Conservation (phyloP, 2,329 filamentous ascomycete genomes). For the Penicillium oxalicum region DNA sequence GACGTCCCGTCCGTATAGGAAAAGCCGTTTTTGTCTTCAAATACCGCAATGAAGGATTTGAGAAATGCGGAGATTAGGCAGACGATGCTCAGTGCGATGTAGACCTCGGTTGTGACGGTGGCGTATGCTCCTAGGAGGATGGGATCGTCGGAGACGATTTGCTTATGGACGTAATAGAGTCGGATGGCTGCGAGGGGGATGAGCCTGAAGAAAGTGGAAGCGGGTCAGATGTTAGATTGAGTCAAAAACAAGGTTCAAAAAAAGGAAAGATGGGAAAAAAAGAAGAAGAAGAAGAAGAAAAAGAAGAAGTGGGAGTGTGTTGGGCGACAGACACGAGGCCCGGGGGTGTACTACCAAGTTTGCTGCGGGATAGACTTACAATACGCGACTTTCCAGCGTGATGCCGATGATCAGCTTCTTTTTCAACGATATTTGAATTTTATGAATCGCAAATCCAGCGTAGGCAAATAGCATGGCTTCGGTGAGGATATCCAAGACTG, state of each 20-base stretch:
- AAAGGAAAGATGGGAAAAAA: no score
- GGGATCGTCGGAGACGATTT: constrained; percentile 8
- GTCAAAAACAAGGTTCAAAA: not conserved
- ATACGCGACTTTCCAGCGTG: constrained; percentile 16
- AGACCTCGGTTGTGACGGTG: constrained; percentile 12
- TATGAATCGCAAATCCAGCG: constrained; percentile 8
- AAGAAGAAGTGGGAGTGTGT: no score
- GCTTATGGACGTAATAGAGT: constrained; percentile 6
- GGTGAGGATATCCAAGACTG: constrained; percentile 9
- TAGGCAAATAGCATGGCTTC: constrained; percentile 10
- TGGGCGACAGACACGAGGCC: no score
- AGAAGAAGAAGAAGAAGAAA: no score
- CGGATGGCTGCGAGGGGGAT: constrained; percentile 11
- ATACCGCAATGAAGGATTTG: constrained; percentile 11
- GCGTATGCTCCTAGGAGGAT: constrained; percentile 12
- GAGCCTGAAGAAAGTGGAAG: constrained; percentile 1
- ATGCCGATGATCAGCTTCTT: constrained; percentile 12
- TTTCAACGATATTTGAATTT: constrained; percentile 9
- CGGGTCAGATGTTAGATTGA: not conserved
- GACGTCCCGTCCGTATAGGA: constrained; percentile 5
- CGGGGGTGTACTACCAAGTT: no score
- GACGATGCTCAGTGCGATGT: constrained; percentile 9
- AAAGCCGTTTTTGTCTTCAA: constrained; percentile 5
- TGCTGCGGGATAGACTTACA: not conserved
- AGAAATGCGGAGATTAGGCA: constrained; percentile 12